Conservation (phyloP, 805 yeast genomes). For the Tetrapisispora arboricola region DNA sequence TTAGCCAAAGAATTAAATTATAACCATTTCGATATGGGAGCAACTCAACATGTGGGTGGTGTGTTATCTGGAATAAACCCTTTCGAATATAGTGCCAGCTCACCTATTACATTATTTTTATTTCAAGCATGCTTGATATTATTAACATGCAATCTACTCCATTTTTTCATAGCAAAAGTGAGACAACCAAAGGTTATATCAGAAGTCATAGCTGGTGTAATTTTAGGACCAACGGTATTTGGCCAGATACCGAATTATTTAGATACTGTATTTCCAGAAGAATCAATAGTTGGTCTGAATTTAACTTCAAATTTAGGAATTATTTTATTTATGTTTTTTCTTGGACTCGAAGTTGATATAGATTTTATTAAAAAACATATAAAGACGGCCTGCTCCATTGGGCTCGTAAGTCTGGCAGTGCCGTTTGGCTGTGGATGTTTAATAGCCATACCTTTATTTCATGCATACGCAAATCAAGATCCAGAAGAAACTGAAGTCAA, state of each 20-base stretch:
- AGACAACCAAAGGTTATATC: conserved; percentile 77
- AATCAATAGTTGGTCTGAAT: conserved; percentile 52
- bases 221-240: conserved; percentile 66
- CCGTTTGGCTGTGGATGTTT: conserved; percentile 77
- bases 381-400: conserved; percentile 56
- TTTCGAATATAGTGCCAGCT: conserved; percentile 41
- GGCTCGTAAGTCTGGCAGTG: conserved; percentile 59
- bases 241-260: conserved; percentile 66
- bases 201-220: conserved; percentile 67
- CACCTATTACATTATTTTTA: conserved; percentile 60
- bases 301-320: conserved; percentile 67
- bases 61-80: conserved; percentile 67
- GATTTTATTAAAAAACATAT: conserved; percentile 51
- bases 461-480: conserved; percentile 37
- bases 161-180: conserved; percentile 48
- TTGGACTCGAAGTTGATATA: conserved; percentile 72
- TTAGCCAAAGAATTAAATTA: too few species aligned
- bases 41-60: conserved; percentile 40
- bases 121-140: conserved; percentile 61
- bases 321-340: conserved; percentile 61
- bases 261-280: conserved; percentile 50
- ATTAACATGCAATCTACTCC: conserved; percentile 46
- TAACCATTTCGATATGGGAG: conserved; percentile 1
- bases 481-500: conserved; percentile 31
- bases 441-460: conserved; percentile 56